A percentile compares a stretch with the other conserved stretches of the same genome.
Evolutionary conservation across 768 basidiomycete genomes (phyloP).

Genomic region (Suillus decipiens): DNA sequence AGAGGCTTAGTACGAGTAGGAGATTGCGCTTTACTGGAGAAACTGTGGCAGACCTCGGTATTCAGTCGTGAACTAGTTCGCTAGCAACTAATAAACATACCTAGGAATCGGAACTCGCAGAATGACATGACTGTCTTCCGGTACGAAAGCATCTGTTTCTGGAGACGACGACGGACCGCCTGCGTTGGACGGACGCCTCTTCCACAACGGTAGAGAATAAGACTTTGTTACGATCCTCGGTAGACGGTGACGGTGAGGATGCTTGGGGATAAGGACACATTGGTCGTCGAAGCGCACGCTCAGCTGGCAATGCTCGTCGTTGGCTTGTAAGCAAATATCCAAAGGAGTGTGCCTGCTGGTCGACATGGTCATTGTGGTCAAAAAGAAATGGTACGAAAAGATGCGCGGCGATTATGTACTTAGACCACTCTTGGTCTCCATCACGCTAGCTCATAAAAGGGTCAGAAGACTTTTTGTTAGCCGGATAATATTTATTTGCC

Average conservation of each 20-base stretch:
- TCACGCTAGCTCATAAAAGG: neutral
- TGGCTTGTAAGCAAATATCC: no score
- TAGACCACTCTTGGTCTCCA: neutral
- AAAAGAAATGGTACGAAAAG: neutral
- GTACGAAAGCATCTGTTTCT: conserved; percentile 23
- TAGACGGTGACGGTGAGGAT: conserved; percentile 39
- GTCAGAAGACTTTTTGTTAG: conserved; percentile 3
- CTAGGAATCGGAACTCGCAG: conserved; percentile 65
- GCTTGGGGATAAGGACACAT: conserved; percentile 76
- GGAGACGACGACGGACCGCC: conserved; percentile 19
- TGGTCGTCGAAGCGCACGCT: conserved; percentile 71
- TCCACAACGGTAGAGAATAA: conserved; percentile 71
- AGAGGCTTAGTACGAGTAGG: conserved; percentile 44
- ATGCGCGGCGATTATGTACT: neutral
- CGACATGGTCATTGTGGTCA: conserved; percentile 4
- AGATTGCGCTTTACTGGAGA: conserved; percentile 44
- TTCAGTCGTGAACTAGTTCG: neutral
- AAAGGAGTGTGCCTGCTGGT: neutral
- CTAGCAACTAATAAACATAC: conserved; percentile 36
- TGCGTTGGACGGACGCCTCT: conserved; percentile 32
- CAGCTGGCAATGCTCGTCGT: conserved; percentile 21
- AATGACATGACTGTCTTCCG: conserved; percentile 48
- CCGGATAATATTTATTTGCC: neutral
- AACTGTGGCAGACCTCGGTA: conserved; percentile 31
- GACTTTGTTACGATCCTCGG: conserved; percentile 62